Evolutionary conservation across 2,329 filamentous ascomycete genomes (phyloP).

Genomic region (Botrytis hyacinthi): DNA sequence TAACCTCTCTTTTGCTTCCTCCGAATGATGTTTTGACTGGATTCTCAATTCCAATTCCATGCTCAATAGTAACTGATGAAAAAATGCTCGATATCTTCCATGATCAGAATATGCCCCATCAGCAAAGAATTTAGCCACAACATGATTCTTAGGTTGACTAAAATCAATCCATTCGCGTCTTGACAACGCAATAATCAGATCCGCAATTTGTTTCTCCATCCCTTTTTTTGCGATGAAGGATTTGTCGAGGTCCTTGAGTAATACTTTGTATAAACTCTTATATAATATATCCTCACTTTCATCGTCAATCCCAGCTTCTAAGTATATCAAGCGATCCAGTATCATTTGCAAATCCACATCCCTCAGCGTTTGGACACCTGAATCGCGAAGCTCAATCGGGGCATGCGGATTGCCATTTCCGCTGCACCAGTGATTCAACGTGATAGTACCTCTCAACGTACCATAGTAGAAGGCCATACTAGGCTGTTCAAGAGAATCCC

Average conservation of each 20-base stretch:
- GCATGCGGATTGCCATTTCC: slow-evolving; percentile 57
- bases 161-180: slow-evolving; percentile 74
- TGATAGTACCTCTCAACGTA: slow-evolving; percentile 65
- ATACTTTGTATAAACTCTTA: slow-evolving; percentile 62
- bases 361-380: slow-evolving; percentile 54
- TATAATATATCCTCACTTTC: slow-evolving; percentile 58
- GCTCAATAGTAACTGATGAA: slow-evolving; percentile 73
- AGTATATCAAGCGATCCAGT: slow-evolving; percentile 56
- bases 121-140: slow-evolving; percentile 69
- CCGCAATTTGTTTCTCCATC: slow-evolving; percentile 69
- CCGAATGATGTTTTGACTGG: slow-evolving; percentile 58
- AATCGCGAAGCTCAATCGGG: slow-evolving; percentile 56
- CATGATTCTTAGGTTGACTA: slow-evolving; percentile 66
- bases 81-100: slow-evolving; percentile 60
- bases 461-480: slow-evolving; percentile 69
- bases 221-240: slow-evolving; percentile 58
- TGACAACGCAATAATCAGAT: slow-evolving; percentile 67
- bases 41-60: slow-evolving; percentile 71
- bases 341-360: slow-evolving; percentile 58
- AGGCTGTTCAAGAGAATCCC: slow-evolving; percentile 73
- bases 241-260: slow-evolving; percentile 67
- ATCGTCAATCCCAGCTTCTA: slow-evolving; percentile 57
- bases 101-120: slow-evolving; percentile 56
- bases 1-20: slow-evolving; percentile 63
- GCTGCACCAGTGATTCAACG: slow-evolving; percentile 66